Conservation (phyloP, 1,139 yeast genomes). For the Blastobotrys aristatus region DNA sequence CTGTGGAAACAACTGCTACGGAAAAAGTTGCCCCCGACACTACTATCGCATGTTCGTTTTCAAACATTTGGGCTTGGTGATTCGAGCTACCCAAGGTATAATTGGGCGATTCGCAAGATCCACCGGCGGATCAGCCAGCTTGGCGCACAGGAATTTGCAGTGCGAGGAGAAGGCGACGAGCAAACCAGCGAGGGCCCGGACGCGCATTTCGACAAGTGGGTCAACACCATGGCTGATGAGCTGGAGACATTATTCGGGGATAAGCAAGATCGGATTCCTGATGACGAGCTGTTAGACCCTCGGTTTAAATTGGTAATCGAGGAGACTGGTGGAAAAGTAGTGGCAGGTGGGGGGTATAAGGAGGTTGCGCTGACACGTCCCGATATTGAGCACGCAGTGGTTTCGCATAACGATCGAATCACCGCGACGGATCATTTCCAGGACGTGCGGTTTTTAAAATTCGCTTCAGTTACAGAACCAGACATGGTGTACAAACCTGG, state of each 20-base stretch:
- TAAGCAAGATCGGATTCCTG: conserved; percentile 21
- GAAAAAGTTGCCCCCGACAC: conserved; percentile 52
- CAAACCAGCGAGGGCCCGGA: conserved; percentile 75
- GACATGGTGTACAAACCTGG: conserved; percentile 57
- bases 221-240: conserved; percentile 44
- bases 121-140: conserved; percentile 73
- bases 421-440: conserved; percentile 77
- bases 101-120: conserved; percentile 77
- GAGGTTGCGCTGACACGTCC: conserved; percentile 27
- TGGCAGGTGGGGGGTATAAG: conserved; percentile 17
- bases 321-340: conserved; percentile 28
- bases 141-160: conserved; percentile 70
- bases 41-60: conserved; percentile 57
- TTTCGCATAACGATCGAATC: conserved; percentile 50
- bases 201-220: conserved; percentile 73
- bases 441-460: conserved; percentile 67
- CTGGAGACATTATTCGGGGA: conserved; percentile 31
- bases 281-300: conserved; percentile 43
- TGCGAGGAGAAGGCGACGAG: conserved; percentile 88
- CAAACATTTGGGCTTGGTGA: conserved; percentile 93
- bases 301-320: conserved; percentile 31
- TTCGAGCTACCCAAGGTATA: conserved; percentile 78
- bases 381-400: conserved; percentile 38
- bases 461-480: conserved; percentile 32
- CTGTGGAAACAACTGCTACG: conserved; percentile 72